Percentiles rank a stretch among this genome's conserved stretches.
These are phyloP conservation scores for Fusarium sp. DNA, from an alignment of 2,329 filamentous ascomycete species.

Conservation along the genomic window DNA sequence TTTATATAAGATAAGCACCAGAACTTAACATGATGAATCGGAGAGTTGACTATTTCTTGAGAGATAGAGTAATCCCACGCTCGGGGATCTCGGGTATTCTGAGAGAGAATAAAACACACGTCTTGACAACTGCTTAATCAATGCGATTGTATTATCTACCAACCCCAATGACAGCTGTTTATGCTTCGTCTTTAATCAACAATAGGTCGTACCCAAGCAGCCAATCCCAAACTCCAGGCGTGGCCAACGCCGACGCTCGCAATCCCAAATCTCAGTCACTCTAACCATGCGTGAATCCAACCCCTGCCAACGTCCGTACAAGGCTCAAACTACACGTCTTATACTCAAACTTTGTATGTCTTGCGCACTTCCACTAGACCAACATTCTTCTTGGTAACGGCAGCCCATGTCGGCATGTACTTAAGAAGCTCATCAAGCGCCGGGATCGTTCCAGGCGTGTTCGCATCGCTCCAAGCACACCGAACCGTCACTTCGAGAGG, in stretches of 20 bases:
- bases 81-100: not conserved
- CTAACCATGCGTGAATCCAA: constrained; percentile 13
- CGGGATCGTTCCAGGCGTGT: constrained; percentile 77
- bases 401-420: constrained; percentile 84
- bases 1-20: not conserved
- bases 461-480: constrained; percentile 91
- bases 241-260: constrained; percentile 22
- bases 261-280: constrained; percentile 10
- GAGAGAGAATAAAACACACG: not conserved
- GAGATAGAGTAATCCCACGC: not conserved
- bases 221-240: constrained; percentile 25
- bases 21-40: not conserved
- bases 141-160: not conserved
- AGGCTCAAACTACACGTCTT: not conserved
- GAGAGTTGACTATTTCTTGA: too few species aligned
- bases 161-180: constrained; percentile 17
- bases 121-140: not conserved
- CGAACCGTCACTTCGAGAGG: constrained; percentile 73
- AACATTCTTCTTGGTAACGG: constrained; percentile 79
- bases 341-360: constrained; percentile 54
- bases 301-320: not conserved
- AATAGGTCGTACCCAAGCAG: constrained; percentile 19
- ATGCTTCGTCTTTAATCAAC: constrained; percentile 22
- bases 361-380: constrained; percentile 86
- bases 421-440: constrained; percentile 83